Conservation (phyloP, 2,329 filamentous ascomycete species). For the Dothideomycetes sp. region DNA sequence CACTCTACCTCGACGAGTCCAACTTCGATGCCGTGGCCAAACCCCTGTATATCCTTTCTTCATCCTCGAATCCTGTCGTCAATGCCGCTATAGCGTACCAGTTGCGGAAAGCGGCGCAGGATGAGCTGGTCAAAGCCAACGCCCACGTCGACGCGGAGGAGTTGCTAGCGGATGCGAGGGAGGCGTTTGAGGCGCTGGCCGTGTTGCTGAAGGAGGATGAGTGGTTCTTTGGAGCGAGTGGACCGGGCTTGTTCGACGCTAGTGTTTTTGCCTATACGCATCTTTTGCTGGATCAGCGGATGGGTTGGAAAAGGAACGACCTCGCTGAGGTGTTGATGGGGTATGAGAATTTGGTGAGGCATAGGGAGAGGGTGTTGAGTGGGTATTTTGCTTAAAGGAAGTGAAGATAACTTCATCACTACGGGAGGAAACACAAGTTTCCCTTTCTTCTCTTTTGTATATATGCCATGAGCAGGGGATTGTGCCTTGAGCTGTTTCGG, state of each 20-base stretch:
- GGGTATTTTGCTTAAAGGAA: constrained; percentile 34
- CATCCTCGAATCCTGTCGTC: constrained; percentile 51
- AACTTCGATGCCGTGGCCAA: constrained; percentile 58
- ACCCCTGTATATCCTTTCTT: constrained; percentile 57
- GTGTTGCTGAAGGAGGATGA: constrained; percentile 43
- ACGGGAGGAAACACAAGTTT: too few relatives aligned
- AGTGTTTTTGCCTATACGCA: constrained; percentile 84
- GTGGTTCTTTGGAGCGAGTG: constrained; percentile 49
- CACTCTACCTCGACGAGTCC: constrained; percentile 64
- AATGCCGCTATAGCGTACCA: constrained; percentile 51
- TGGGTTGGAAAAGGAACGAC: constrained; percentile 54
- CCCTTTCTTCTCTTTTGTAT: too few relatives aligned
- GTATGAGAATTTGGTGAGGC: constrained; percentile 52
- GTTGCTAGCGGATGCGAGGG: constrained; percentile 48
- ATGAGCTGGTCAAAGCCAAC: constrained; percentile 55
- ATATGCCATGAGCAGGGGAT: too few relatives aligned
- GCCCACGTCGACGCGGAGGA: constrained; percentile 31
- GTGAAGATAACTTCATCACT: too few relatives aligned
- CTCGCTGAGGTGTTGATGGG: constrained; percentile 46
- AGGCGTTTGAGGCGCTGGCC: constrained; percentile 53
- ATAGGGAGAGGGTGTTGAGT: constrained; percentile 47
- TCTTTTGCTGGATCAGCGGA: constrained; percentile 54
- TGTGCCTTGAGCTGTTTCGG: too few relatives aligned
- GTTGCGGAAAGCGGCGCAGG: constrained; percentile 60
- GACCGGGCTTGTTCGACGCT: constrained; percentile 73